Conservation (phyloP, 352 stramenopile species). For the Globisporangium barbulae region DNA sequence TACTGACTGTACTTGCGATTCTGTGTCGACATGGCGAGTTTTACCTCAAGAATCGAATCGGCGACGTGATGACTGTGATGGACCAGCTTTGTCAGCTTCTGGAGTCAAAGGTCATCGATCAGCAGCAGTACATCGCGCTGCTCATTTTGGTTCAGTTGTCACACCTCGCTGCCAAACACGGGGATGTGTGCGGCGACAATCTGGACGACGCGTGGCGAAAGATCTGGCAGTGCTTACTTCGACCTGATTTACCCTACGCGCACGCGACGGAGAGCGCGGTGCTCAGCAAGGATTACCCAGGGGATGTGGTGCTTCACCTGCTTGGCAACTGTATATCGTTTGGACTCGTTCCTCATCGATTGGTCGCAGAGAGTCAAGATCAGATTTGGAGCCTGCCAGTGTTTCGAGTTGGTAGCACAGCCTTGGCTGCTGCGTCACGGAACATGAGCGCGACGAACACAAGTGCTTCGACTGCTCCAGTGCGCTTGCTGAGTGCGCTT, state of each 20-base stretch:
- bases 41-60: conserved; percentile 50
- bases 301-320: conserved; percentile 48
- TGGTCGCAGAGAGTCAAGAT: conserved; percentile 28
- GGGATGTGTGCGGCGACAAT: conserved; percentile 27
- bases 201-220: conserved; percentile 43
- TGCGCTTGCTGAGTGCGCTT: conserved; percentile 18
- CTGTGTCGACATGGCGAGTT: conserved; percentile 49
- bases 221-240: conserved; percentile 48
- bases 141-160: conserved; percentile 50
- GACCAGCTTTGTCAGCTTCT: conserved; percentile 39
- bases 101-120: conserved; percentile 44
- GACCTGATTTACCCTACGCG: conserved; percentile 48
- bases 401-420: conserved; percentile 21
- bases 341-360: conserved; percentile 30
- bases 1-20: conserved; percentile 45
- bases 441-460: conserved; percentile 2
- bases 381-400: conserved; percentile 46
- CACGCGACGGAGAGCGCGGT: conserved; percentile 42
- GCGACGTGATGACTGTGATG: conserved; percentile 56
- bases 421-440: conserved; percentile 9
- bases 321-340: conserved; percentile 47
- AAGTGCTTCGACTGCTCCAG: conserved; percentile 9
- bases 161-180: conserved; percentile 30
- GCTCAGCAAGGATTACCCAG: conserved; percentile 37
- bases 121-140: conserved; percentile 46